Base-by-base conservation (phyloP, 2,329 filamentous ascomycete species). In the Microdochium bolleyi region DNA sequence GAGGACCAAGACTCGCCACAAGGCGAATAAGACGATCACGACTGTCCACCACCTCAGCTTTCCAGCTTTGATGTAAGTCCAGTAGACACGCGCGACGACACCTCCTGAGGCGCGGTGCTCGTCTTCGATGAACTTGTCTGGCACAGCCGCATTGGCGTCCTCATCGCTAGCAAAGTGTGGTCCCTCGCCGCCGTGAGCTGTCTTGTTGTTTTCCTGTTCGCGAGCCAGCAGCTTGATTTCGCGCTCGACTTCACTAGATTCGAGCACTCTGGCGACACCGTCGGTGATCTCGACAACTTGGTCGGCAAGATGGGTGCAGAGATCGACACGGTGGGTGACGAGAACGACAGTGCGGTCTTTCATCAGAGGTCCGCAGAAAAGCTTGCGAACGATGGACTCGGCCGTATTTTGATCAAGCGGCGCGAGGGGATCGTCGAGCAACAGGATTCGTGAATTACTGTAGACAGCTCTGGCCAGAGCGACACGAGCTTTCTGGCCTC, bases 61-160 rank as follows among this genome's bases (percentile, higher is more conserved):
- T 2, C 91, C 91, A 4, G 90, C 89, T 66, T 84, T 87, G 70
- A 95, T 84, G 59, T 95, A 96, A 57, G 84, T 83, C 83, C 88
- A 90, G 63, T 95, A 96, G 0, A 95, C 85, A 7, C 77, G 77
- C 11, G 82, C 71, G 60, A 91, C 82, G 1, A 96, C 88, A 1
- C 87, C 84, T 19, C 91, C 90, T 55, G 88, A 79, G 1, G 80
- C 85, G 49, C 88, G 79, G 58, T 84, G 75, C 64, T 94, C 88
- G 30, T 92, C 88, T 61, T 91, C 85, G 48, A 91, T 84, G 61
- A 92, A 92, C 60, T 89, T 89, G 30, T 87, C 83, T 0, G 86
- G 84, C 13, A 83, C 71, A 0, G 80, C 81, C 10, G 76, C 74
- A 4, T 68, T 68, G 14, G 74, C 70, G 19, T 75, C 67, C 19